Evolutionary conservation across 352 stramenopile genomes (phyloP), one percentile per base, ranked within the genome.

Genomic region (Saprolegnia parasitica): DNA sequence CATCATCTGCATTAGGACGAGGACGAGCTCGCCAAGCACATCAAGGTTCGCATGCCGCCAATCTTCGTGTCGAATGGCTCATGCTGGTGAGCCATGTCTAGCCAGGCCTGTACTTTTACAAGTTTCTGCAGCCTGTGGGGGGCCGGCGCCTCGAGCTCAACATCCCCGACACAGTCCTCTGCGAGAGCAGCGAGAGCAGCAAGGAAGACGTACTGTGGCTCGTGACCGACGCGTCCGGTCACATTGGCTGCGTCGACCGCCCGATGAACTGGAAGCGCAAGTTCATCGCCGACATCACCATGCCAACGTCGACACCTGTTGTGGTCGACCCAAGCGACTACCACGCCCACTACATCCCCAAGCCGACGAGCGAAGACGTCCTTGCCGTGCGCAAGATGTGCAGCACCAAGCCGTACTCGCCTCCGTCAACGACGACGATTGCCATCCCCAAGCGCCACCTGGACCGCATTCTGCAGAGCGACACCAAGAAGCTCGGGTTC

Each of bases 81-180:
- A 29, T 20, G 58, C 67, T 29, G 45, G 21, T 15, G 54, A 55
- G 23, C 9, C 29, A 5, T 35, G 4, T 58, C 4, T 54, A 88
- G 81, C 82, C 85, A 11, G 71, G 87, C 10, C 64, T 93, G 23
- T 84, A 83, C 72, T 93, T 93, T 66, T 93, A 88, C 78, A 93
- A 93, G 75, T 91, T 88, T 58, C 65, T 93, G 6, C 85, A 93
- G 65, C 85, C 85, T 10, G 76, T 89, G n/a, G 75, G 75, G 21
- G 71, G 66, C 18, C 76, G 75, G 15, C 80, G 81, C 29, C 72
- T 93, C 26, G 73, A 78, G 26, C 66, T 90, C 5, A 84, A 87
- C 47, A 49, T 93, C 20, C 83, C 85, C 13, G 71, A 81, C 4
- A 91, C 85, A 0, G 73, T 91, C 8, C 65, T 91, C 21, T 87